Percentiles rank a stretch among this genome's conserved stretches.
These are phyloP conservation scores for Amanita phalloides DNA, from an alignment of 768 basidiomycete species.

Conservation along the genomic window DNA sequence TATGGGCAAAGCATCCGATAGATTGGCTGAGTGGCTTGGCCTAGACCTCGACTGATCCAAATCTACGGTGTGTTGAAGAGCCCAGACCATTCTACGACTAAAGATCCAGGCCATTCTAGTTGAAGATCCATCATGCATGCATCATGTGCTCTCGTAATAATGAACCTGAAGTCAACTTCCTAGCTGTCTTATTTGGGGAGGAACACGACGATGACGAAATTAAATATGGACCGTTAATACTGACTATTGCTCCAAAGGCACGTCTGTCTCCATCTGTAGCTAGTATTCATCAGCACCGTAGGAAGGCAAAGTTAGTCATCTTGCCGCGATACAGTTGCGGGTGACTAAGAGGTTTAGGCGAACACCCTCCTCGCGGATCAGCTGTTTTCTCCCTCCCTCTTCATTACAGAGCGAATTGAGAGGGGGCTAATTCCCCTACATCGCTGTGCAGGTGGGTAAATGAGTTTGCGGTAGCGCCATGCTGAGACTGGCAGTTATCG, in stretches of 20 bases:
- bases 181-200: conserved; percentile 41
- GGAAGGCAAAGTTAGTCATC: conserved; percentile 47
- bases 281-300: conserved; percentile 12
- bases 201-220: conserved; percentile 31
- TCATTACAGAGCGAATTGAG: conserved; percentile 59
- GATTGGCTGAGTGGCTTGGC: conserved; percentile 2
- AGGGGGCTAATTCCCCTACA: conserved; percentile 31
- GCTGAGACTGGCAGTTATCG: conserved; percentile 35
- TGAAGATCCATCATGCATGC: background rate
- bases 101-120: no score
- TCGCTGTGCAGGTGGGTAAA: conserved; percentile 27
- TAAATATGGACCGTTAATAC: conserved; percentile 39
- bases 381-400: conserved; percentile 58
- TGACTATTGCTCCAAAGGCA: conserved; percentile 54
- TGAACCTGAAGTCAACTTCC: conserved; percentile 28
- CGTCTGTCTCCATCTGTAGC: conserved; percentile 8
- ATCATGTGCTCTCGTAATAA: conserved; percentile 2
- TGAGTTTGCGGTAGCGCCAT: background rate
- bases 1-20: background rate
- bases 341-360: conserved; percentile 29
- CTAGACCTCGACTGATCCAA: background rate
- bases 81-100: conserved; percentile 2
- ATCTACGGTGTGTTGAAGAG: background rate
- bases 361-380: conserved; percentile 66
- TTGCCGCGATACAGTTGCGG: conserved; percentile 5